phyloP scores from a whole-genome alignment of 805 yeast genomes.

The Saccharomyces jurei region DNA sequence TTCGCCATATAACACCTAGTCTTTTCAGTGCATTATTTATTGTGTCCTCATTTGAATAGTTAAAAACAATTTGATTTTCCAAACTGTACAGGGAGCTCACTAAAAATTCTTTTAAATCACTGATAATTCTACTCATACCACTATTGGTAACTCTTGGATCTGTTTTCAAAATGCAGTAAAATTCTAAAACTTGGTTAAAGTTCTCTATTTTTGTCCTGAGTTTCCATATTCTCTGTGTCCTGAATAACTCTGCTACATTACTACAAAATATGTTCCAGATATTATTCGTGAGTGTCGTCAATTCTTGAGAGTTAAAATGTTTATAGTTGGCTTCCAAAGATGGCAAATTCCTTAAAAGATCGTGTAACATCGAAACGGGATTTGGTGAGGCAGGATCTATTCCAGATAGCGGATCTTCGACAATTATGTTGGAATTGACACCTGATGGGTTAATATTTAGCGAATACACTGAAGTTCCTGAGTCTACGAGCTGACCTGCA shows the following conservation, averaged over 20 bases:
- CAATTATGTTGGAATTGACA: slow-evolving; percentile 13
- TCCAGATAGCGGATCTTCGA: background rate
- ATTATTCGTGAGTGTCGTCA: slow-evolving; percentile 23
- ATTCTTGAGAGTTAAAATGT: slow-evolving; percentile 23
- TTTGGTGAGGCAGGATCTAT: background rate
- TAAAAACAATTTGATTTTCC: slow-evolving; percentile 23
- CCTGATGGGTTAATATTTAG: slow-evolving; percentile 16
- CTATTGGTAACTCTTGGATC: slow-evolving; percentile 11
- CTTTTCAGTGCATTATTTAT: slow-evolving; percentile 22
- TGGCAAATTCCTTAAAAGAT: slow-evolving; percentile 25
- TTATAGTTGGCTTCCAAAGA: slow-evolving; percentile 27
- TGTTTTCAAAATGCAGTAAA: slow-evolving; percentile 14
- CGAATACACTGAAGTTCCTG: slow-evolving; percentile 23
- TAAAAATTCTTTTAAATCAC: background rate
- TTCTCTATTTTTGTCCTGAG: slow-evolving; percentile 27
- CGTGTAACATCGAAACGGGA: slow-evolving; percentile 22
- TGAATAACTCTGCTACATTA: slow-evolving; percentile 23
- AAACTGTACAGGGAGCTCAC: slow-evolving; percentile 23
- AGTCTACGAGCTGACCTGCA: slow-evolving; percentile 19
- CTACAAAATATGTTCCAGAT: slow-evolving; percentile 29
- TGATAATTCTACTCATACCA: slow-evolving; percentile 2
- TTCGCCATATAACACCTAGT: slow-evolving; percentile 40
- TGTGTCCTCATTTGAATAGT: slow-evolving; percentile 13
- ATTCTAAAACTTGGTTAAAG: slow-evolving; percentile 10
- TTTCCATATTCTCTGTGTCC: slow-evolving; percentile 26